These are phyloP conservation scores for Colletotrichum camelliae DNA, from an alignment of 2,329 filamentous ascomycete genomes.

Conservation along the genomic window DNA sequence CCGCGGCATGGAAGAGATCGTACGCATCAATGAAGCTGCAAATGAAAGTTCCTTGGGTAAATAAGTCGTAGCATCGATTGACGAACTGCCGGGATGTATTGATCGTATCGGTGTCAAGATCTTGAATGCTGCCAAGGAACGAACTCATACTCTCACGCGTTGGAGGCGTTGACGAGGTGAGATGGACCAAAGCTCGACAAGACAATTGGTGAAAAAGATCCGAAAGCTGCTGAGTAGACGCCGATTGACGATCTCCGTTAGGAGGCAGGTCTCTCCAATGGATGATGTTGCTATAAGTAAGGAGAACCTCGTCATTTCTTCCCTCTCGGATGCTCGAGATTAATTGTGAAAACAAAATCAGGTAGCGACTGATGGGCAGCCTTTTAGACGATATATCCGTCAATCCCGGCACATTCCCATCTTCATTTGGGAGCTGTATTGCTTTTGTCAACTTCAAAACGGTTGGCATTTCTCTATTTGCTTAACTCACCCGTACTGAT, in stretches of 20 bases:
- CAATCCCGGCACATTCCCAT: not conserved
- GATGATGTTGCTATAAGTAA: not conserved
- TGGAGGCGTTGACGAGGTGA: not conserved
- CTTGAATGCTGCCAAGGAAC: not conserved
- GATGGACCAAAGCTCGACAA: not conserved
- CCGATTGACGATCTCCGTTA: not conserved
- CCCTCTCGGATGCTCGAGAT: not conserved
- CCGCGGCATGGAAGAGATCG: conserved; percentile 5
- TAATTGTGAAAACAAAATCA: conserved; percentile 1
- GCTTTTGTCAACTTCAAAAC: not conserved
- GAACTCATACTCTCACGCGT: not conserved
- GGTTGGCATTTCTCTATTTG: not conserved
- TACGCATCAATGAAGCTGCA: conserved; percentile 16
- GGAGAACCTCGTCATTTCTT: not conserved
- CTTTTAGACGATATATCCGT: not conserved
- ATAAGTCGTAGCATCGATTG: not conserved
- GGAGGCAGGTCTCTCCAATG: conserved; percentile 15
- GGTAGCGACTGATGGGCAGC: not conserved
- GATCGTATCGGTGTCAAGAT: not conserved
- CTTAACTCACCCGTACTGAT: conserved; percentile 1
- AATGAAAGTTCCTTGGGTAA: not conserved
- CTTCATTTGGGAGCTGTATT: not conserved
- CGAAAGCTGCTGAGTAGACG: not conserved
- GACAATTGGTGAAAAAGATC: not conserved
- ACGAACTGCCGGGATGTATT: not conserved